Evolutionary conservation across 1,139 yeast species (phyloP).

Genomic region (Geotrichum candidum): DNA sequence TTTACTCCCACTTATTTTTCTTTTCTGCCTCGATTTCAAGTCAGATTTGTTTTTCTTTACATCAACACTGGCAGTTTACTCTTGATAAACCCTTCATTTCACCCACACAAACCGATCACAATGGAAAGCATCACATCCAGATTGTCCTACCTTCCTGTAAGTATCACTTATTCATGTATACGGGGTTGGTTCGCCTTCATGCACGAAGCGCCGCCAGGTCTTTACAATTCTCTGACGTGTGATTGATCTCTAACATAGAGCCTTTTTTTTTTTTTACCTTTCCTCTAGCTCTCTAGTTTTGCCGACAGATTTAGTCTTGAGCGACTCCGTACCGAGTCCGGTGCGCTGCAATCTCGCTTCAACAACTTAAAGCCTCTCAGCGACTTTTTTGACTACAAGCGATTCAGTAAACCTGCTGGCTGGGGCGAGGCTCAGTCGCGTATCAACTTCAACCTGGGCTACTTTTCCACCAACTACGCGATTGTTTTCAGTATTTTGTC

Average conservation of each 20-base stretch:
- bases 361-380: conserved; percentile 80
- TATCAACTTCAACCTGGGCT: conserved; percentile 75
- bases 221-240: background rate
- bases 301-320: conserved; percentile 16
- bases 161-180: background rate
- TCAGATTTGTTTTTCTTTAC: background rate
- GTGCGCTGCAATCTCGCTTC: conserved; percentile 53
- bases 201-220: background rate
- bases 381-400: conserved; percentile 86
- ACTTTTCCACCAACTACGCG: conserved; percentile 83
- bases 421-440: conserved; percentile 87
- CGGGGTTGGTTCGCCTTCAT: background rate
- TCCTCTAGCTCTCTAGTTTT: conserved; percentile 31
- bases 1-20: background rate
- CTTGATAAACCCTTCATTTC: background rate
- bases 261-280: background rate
- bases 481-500: conserved; percentile 65
- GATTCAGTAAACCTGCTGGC: conserved; percentile 84
- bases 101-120: background rate
- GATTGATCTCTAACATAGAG: background rate
- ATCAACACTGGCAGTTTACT: background rate
- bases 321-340: conserved; percentile 33
- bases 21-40: background rate
- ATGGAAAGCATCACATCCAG: conserved; percentile 13
- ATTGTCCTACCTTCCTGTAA: conserved; percentile 12